phyloP scores from a whole-genome alignment of 2,329 filamentous ascomycete species.

The Onygenales sp. region DNA sequence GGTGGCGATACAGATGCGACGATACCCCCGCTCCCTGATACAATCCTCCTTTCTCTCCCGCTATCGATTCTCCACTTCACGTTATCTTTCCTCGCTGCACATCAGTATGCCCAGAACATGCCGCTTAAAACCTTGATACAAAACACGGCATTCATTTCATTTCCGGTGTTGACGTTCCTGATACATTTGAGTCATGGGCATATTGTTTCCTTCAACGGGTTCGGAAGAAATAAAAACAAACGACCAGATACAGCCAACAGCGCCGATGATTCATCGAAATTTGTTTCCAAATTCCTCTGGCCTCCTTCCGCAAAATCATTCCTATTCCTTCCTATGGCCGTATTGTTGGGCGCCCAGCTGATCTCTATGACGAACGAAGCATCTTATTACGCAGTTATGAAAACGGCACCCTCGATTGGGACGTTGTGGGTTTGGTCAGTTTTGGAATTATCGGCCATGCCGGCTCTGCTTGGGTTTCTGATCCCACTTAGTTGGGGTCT shows the following conservation, averaged over 20 bases:
- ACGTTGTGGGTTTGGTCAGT: constrained; percentile 91
- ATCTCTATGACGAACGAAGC: constrained; percentile 71
- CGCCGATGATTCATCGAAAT: constrained; percentile 9
- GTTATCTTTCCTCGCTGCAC: constrained; percentile 35
- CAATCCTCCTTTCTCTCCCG: constrained; percentile 32
- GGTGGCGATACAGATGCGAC: constrained; percentile 8
- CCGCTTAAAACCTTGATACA: constrained; percentile 21
- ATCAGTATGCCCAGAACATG: constrained; percentile 36
- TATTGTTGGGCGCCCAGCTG: constrained; percentile 61
- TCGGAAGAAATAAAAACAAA: background rate
- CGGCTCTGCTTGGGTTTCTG: constrained; percentile 49
- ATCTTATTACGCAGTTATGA: constrained; percentile 83
- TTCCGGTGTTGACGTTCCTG: constrained; percentile 34
- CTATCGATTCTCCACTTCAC: constrained; percentile 37
- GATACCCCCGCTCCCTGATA: constrained; percentile 33
- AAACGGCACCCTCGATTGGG: constrained; percentile 77
- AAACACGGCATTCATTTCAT: constrained; percentile 29
- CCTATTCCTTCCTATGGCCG: constrained; percentile 24
- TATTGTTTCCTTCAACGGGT: constrained; percentile 23
- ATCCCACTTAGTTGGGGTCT: constrained; percentile 42
- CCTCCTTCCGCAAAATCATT: constrained; percentile 24
- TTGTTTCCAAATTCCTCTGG: constrained; percentile 22
- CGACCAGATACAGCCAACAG: background rate
- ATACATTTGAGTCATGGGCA: constrained; percentile 38
- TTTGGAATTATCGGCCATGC: constrained; percentile 67